A percentile compares a stretch with the other conserved stretches of the same genome.
phyloP scores from a whole-genome alignment of 495 filamentous ascomycete genomes.

The Neurospora sp. region DNA sequence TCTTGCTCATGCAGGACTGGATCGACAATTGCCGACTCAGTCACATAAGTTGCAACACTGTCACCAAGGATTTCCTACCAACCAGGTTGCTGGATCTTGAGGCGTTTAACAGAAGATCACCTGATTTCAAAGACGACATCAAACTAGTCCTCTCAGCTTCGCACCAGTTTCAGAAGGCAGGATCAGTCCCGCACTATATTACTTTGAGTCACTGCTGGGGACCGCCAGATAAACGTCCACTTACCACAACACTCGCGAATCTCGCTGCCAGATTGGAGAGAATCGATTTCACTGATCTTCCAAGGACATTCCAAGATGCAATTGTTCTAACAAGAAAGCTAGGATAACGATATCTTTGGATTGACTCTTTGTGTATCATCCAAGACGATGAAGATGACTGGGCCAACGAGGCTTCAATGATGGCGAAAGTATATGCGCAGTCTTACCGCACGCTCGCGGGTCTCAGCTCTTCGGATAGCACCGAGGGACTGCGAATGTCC shows the following conservation, averaged over 20 bases:
- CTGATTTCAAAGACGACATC: background rate
- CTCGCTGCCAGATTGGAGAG: background rate
- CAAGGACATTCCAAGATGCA: constrained; percentile 8
- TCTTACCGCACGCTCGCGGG: constrained; percentile 15
- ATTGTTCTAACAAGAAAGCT: background rate
- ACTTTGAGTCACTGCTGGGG: constrained; percentile 11
- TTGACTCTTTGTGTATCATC: constrained; percentile 27
- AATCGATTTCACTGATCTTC: constrained; percentile 1
- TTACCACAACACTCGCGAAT: background rate
- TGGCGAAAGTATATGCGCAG: constrained; percentile 19
- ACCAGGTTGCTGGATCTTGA: background rate
- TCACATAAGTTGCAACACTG: background rate
- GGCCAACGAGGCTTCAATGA: constrained; percentile 15
- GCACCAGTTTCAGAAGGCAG: rapidly evolving
- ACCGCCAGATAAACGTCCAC: background rate
- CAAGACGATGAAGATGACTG: constrained; percentile 22
- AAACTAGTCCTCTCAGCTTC: background rate
- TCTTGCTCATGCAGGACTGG: background rate
- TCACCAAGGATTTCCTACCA: background rate
- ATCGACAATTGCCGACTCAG: background rate
- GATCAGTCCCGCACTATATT: background rate
- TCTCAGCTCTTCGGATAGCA: background rate
- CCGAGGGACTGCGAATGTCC: background rate
- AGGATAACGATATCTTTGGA: constrained; percentile 23
- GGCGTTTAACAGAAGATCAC: background rate